Conservation (phyloP, 2,329 filamentous ascomycete species). For the Fusarium praegraminearum region DNA sequence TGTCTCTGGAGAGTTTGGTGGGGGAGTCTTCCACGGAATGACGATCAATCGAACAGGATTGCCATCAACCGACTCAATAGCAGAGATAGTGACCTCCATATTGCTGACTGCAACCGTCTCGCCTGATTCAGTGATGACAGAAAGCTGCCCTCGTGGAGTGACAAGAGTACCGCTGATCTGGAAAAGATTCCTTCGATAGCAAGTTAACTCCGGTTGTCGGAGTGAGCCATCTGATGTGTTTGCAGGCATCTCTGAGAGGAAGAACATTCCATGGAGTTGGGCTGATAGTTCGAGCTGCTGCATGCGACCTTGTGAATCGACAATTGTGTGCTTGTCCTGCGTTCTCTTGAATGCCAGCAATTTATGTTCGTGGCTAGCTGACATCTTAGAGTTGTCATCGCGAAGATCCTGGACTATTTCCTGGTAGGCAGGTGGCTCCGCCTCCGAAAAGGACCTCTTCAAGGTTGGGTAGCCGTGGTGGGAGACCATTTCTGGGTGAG, state of each 20-base stretch:
- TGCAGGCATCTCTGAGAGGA: constrained; percentile 82
- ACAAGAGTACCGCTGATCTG: constrained; percentile 93
- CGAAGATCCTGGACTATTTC: constrained; percentile 72
- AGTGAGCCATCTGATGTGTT: constrained; percentile 67
- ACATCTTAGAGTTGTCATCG: constrained; percentile 68
- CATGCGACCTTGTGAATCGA: constrained; percentile 69
- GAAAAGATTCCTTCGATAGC: constrained; percentile 95
- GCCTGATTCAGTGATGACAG: constrained; percentile 84
- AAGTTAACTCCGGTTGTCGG: constrained; percentile 86
- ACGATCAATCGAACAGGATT: constrained; percentile 94
- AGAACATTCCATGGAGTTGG: constrained; percentile 90
- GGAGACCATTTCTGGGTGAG: constrained; percentile 60
- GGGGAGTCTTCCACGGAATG: constrained; percentile 97
- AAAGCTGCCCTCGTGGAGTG: constrained; percentile 80
- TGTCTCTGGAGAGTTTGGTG: constrained; percentile 78
- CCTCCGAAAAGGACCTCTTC: constrained; percentile 69
- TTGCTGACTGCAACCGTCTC: constrained; percentile 84
- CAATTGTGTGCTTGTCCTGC: constrained; percentile 70
- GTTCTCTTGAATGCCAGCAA: constrained; percentile 68
- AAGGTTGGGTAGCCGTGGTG: constrained; percentile 67
- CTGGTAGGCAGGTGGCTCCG: constrained; percentile 67
- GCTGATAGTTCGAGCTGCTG: constrained; percentile 74
- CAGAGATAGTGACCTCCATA: constrained; percentile 89
- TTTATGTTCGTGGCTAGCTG: constrained; percentile 71
- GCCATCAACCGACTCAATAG: constrained; percentile 93